Percentiles rank a stretch among this genome's conserved stretches.
Evolutionary conservation across 2,329 filamentous ascomycete genomes (phyloP).

Genomic region (Lecanicillium sp.): DNA sequence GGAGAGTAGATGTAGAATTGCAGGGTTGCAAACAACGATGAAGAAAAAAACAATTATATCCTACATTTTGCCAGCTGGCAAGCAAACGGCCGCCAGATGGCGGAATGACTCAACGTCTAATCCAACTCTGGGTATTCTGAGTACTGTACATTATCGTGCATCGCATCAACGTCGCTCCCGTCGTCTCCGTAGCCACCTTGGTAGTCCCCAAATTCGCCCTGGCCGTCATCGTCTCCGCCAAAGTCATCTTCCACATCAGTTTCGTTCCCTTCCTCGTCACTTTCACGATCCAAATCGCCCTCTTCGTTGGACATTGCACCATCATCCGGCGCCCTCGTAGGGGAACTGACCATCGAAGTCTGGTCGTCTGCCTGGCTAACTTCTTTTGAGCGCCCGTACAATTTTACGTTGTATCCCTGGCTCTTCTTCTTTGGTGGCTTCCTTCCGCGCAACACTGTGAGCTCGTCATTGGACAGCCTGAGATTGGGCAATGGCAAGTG

Average conservation of each 20-base stretch:
- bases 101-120: neutral
- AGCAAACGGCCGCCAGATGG: no score
- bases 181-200: no score
- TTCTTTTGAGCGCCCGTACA: conserved; percentile 15
- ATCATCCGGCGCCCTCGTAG: neutral
- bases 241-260: conserved; percentile 4
- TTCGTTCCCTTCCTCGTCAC: conserved; percentile 6
- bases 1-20: neutral
- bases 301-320: conserved; percentile 4
- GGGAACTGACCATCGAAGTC: conserved; percentile 3
- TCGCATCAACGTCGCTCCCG: no score
- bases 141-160: no score
- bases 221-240: no score
- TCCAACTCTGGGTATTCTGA: conserved; percentile 4
- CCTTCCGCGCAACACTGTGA: conserved; percentile 24
- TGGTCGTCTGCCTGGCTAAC: conserved; percentile 11
- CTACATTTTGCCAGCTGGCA: no score
- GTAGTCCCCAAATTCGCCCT: no score
- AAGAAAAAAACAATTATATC: no score
- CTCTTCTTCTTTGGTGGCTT: conserved; percentile 28
- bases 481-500: conserved; percentile 26
- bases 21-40: no score
- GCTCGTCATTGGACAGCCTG: conserved; percentile 25
- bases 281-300: conserved; percentile 5
- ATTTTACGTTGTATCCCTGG: conserved; percentile 24